phyloP scores from a whole-genome alignment of 768 basidiomycete species.

The Trametes coccinea region DNA sequence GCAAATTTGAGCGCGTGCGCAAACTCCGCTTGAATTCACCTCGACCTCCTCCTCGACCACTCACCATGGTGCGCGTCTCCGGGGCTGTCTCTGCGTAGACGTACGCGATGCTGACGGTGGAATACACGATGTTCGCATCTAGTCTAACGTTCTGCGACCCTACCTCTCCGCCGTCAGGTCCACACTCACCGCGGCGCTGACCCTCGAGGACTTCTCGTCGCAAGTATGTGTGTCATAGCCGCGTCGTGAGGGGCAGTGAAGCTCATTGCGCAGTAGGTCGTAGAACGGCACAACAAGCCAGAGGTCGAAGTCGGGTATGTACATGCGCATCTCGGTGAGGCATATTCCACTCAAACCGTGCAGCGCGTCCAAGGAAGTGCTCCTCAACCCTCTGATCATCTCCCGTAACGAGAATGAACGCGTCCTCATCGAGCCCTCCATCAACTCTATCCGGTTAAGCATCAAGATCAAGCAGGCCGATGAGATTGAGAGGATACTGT shows the following conservation, averaged over 20 bases:
- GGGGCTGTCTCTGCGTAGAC: neutral
- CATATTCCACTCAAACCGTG: neutral
- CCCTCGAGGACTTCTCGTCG: constrained; percentile 96
- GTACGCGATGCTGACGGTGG: neutral
- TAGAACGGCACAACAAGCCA: constrained; percentile 96
- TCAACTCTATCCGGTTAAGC: constrained; percentile 95
- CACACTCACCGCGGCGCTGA: constrained; percentile 95
- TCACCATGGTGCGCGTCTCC: constrained; percentile 22
- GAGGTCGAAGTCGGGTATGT: constrained; percentile 85
- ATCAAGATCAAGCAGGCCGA: constrained; percentile 99
- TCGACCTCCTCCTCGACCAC: constrained; percentile 13
- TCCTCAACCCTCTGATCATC: constrained; percentile 91
- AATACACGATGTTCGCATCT: neutral
- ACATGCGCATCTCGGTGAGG: neutral
- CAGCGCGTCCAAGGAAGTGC: constrained; percentile 90
- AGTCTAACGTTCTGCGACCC: constrained; percentile 95
- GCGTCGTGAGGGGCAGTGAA: constrained; percentile 1
- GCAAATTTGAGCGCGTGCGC: constrained; percentile 23
- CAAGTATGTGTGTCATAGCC: constrained; percentile 55
- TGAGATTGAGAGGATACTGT: constrained; percentile 95
- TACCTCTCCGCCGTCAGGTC: constrained; percentile 96
- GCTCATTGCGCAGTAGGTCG: constrained; percentile 56
- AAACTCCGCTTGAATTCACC: constrained; percentile 24
- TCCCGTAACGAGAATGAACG: constrained; percentile 97
- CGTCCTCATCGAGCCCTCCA: constrained; percentile 94